Base-by-base conservation (phyloP, 192 early-diverging fungal species). In the Obelidium mucronatum region DNA sequence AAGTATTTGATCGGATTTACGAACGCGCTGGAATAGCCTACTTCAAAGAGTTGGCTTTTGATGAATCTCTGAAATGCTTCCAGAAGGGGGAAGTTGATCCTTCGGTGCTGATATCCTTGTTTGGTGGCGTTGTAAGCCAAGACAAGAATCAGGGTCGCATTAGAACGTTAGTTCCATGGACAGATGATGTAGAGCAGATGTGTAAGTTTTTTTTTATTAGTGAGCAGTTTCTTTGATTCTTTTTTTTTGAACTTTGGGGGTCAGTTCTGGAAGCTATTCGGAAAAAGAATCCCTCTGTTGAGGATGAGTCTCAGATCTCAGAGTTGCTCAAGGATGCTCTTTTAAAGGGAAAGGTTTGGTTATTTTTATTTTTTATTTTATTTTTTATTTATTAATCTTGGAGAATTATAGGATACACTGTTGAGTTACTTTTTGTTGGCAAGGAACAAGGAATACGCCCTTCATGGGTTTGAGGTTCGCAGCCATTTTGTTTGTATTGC, bases 51-150 rank as follows among this genome's bases (percentile, higher is more conserved):
- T 90, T 91, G 1, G 54, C 88, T 0, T 94, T 94, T 74, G 88
- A 94, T 30, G 85, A 91, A 40, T 92, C 92, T 0, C 82, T 92
- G 61, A 52, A 64, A 4, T 75, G 89, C 5, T 84, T 95, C 33
- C 66, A 87, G 31, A 88, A 88, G 75, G 91, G 91, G 17, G 75
- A 83, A n/a, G 75, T 91, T 4, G 89, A 93, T 79, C 93, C 92
- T 11, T 56, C 78, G 1, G 60, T 85, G 2, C 66, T 91, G 0
- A 83, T 93, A 17, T 3, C 31, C 4, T 30, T 73, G 44, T 81
- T 76, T 60, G 79, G 74, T 8, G 76, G 54, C 17, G 2, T 78
- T n/a, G 54, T 30, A 31, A 52, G 2, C 60, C 33, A 15, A 8
- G 71, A 30, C 1, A 17, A 22, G 5, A 4, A 13, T 5, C 2